These are phyloP conservation scores for Verticillium longisporum DNA, from an alignment of 2,329 filamentous ascomycete genomes.

Conservation along the genomic window DNA sequence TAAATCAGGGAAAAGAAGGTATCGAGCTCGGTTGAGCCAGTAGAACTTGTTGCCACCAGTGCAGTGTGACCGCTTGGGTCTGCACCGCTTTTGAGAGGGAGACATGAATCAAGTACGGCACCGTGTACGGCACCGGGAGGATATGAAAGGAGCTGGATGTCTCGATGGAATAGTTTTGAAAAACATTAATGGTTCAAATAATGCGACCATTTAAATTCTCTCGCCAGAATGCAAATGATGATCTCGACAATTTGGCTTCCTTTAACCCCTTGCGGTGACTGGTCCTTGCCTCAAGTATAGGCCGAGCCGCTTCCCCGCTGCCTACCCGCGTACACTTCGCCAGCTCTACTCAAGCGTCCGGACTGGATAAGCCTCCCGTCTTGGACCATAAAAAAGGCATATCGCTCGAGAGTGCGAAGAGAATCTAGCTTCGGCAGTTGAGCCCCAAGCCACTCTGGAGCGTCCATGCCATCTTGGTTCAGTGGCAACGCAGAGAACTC, in stretches of 20 bases:
- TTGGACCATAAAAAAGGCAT: constrained; percentile 49
- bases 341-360: background rate
- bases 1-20: background rate
- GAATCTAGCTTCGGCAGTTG: constrained; percentile 41
- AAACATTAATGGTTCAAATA: no score
- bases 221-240: no score
- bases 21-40: no score
- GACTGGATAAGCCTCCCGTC: constrained; percentile 31
- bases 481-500: constrained; percentile 46
- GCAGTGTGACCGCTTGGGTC: no score
- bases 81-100: no score
- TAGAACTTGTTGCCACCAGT: no score
- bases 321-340: background rate
- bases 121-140: no score
- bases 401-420: constrained; percentile 43
- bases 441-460: constrained; percentile 38
- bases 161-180: background rate
- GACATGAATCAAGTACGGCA: no score
- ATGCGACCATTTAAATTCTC: no score
- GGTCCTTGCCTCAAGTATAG: background rate
- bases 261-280: background rate
- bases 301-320: background rate
- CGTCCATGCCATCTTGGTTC: constrained; percentile 30
- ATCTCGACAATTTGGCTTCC: no score
- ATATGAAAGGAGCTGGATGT: no score